Evolutionary conservation across 1,284 basidiomycete genomes (phyloP), one percentile per base, ranked within the genome.

Genomic region (Ustilago lituana): DNA sequence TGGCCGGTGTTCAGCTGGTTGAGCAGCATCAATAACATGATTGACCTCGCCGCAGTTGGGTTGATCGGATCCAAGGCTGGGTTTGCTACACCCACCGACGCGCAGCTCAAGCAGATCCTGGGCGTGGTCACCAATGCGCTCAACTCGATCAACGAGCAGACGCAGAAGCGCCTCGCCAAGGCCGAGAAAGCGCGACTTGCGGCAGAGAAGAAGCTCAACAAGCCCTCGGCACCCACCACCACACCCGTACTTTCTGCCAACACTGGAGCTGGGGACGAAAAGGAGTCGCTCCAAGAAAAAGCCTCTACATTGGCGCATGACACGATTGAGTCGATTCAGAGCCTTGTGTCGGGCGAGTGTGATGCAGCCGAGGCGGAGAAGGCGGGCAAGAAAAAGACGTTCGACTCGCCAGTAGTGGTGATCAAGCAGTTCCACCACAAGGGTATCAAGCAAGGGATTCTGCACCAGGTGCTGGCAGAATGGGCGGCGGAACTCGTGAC

Each of bases 51-150:
- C 0, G 90, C 90, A 52, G 88, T 94, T 32, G 94, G 94, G 7
- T 80, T 98, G 20, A 97, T 97, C 73, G 95, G 95, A 1, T 93
- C 95, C 80, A 98, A 98, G 85, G 94, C 92, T 27, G 94, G 95
- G 14, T 86, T 98, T 70, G 90, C 89, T 43, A 90, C 87, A 10
- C 90, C 93, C 0, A 85, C 93, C n/a, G 86, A 89, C 31, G 90
- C 92, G 36, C 93, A 98, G 82, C 85, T 97, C 33, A 90, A 91
- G 70, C 87, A 81, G 64, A 88, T 98, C 35, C 86, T 98, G n/a
- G 88, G 89, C 51, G 89, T 93, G 9, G 90, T 91, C 14, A 88
- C 88, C 4, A 85, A 84, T 5, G 91, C 90, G 0, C 86, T 98
- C 14, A 88, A 88, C 62, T 84, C 87, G 19, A 89, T 92, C 31